phyloP scores from a whole-genome alignment of 2,329 filamentous ascomycete species.

The Zalaria obscura region DNA sequence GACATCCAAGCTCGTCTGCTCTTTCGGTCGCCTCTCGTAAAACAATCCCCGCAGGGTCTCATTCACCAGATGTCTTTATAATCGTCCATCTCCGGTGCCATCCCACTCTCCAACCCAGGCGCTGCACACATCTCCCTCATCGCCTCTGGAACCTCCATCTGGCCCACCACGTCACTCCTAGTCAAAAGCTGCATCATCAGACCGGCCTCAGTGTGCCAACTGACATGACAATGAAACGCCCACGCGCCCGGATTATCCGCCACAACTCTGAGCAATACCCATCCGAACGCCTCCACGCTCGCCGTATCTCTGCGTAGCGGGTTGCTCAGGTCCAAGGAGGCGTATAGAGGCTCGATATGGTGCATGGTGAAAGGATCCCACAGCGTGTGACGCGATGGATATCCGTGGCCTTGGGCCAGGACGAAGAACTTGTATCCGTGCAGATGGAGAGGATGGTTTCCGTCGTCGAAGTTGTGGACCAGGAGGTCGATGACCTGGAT shows the following conservation, averaged over 20 bases:
- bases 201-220: slow-evolving; percentile 45
- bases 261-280: slow-evolving; percentile 39
- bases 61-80: slow-evolving; percentile 6
- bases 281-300: slow-evolving; percentile 39
- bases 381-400: slow-evolving; percentile 13
- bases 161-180: slow-evolving; percentile 29
- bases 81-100: slow-evolving; percentile 33
- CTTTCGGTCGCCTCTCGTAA: too few relatives aligned
- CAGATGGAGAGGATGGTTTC: slow-evolving; percentile 20
- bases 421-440: slow-evolving; percentile 23
- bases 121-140: slow-evolving; percentile 32
- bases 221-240: slow-evolving; percentile 45
- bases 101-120: slow-evolving; percentile 34
- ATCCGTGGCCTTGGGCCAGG: slow-evolving; percentile 19
- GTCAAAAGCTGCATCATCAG: slow-evolving; percentile 46
- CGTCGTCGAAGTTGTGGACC: slow-evolving; percentile 21
- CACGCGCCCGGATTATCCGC: slow-evolving; percentile 45
- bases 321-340: slow-evolving; percentile 22
- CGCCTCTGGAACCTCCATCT: slow-evolving; percentile 29
- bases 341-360: slow-evolving; percentile 16
- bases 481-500: slow-evolving; percentile 22
- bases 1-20: too few relatives aligned
- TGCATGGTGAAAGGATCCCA: slow-evolving; percentile 11
- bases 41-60: background rate
- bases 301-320: slow-evolving; percentile 39